Evolutionary conservation across 208 protist species (phyloP).

Genomic region (Angomonas deanei): DNA sequence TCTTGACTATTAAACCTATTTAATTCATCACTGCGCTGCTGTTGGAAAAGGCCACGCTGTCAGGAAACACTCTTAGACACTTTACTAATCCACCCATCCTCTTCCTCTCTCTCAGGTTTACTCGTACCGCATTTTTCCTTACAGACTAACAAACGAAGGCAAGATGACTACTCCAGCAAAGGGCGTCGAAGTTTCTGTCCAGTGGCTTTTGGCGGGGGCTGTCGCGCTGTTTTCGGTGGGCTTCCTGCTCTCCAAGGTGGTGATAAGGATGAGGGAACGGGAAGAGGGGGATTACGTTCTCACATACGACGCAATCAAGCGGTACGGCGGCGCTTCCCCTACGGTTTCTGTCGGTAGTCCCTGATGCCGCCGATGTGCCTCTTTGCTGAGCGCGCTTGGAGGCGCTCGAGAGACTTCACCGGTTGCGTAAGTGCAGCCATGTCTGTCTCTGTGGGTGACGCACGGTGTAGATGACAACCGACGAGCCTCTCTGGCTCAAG

Average conservation of each 20-base stretch:
- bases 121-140: neutral
- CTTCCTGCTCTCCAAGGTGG: no score
- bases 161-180: no score
- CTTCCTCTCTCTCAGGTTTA: neutral
- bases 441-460: slow-evolving; percentile 12
- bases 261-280: no score
- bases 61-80: neutral
- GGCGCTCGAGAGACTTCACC: neutral
- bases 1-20: neutral
- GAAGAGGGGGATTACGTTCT: no score
- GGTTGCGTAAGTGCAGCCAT: slow-evolving; percentile 8
- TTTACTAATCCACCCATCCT: neutral
- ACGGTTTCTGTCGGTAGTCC: neutral
- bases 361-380: neutral
- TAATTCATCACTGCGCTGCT: neutral
- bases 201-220: no score
- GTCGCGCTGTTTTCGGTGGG: no score
- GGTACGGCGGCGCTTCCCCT: neutral
- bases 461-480: neutral
- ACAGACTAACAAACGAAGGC: no score
- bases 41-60: neutral
- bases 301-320: neutral
- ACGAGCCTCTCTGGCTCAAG: neutral
- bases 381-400: neutral
- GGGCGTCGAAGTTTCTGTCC: no score